A percentile compares a stretch with the other conserved stretches of the same genome.
These are phyloP conservation scores for Aphanomyces invadans DNA, from an alignment of 352 stramenopile species.

Conservation along the genomic window DNA sequence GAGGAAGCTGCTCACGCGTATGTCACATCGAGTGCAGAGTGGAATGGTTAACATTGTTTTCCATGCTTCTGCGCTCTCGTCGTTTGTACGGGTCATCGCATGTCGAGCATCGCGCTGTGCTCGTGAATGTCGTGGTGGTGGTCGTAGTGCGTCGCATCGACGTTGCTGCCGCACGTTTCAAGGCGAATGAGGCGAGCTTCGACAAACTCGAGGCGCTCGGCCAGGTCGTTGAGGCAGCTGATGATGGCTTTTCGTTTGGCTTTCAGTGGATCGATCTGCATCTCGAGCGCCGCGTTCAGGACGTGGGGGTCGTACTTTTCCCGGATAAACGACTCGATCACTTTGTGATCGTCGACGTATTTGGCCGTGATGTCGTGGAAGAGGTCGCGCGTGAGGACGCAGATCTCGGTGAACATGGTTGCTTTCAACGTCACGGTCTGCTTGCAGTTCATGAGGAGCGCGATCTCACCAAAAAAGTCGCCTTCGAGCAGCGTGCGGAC, in stretches of 20 bases:
- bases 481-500: slow-evolving; percentile 37
- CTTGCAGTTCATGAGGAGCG: slow-evolving; percentile 79
- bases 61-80: too few relatives aligned
- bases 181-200: not conserved
- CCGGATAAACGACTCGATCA: slow-evolving; percentile 83
- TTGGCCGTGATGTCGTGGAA: slow-evolving; percentile 69
- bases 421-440: slow-evolving; percentile 65
- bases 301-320: slow-evolving; percentile 76
- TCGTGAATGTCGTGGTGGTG: not conserved
- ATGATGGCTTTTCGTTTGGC: slow-evolving; percentile 3
- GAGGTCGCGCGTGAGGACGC: slow-evolving; percentile 58
- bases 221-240: slow-evolving; percentile 5
- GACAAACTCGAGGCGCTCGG: slow-evolving; percentile 3
- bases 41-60: too few relatives aligned
- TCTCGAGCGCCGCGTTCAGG: slow-evolving; percentile 63
- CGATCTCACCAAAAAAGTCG: slow-evolving; percentile 75
- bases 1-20: slow-evolving; percentile 26
- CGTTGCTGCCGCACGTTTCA: not conserved
- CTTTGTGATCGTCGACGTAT: slow-evolving; percentile 65
- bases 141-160: not conserved
- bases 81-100: not conserved
- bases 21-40: not conserved
- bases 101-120: not conserved
- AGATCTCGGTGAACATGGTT: slow-evolving; percentile 63
- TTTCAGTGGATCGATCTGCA: slow-evolving; percentile 11